Base-by-base conservation (phyloP, 2,329 filamentous ascomycete genomes). In the Aspergillus pseudotamarii region DNA sequence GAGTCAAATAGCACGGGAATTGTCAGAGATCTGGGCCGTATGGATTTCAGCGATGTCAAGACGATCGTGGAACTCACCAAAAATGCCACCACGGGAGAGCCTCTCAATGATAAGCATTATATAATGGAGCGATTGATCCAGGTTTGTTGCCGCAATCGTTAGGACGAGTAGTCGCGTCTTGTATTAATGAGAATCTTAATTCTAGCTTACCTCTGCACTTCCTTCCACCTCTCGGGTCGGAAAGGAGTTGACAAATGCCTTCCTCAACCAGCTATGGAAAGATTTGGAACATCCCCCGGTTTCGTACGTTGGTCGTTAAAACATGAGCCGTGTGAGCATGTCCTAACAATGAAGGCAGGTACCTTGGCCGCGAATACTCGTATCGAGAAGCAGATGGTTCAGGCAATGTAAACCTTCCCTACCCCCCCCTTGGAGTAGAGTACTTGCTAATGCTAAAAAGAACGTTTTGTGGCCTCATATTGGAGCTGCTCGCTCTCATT, bases 401-500 rank as follows among this genome's bases (percentile, higher is more conserved):
- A n/a, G 73, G 77, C 61, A 81, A 81, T 69, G 76, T 78, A 72
- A 69, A 41, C 8, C 26, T 51, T 23, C 16, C 14, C 65, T 67
- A 41, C 28, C 61, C 69, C 61, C 69, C 69, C 8, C 78, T 76
- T 61, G 19, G 9, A 34, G 30, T 23, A 5, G 12, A 34, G 55
- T 12, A 2, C 34, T n/a, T 45, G 32, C 59, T 67, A 58, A 68
- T 46, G 26, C 14, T 6, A 38, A 28, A 75, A 75, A 89, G 79
- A 91, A 88, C 70, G 82, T 88, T 56, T 78, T 87, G 23, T 81
- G 85, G 68, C 89, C 90, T 3, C 81, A 87, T 58, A 79, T 92
- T 34, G 90, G 90, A 2, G 83, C 82, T 43, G 88, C 90, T 11
- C 85, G 85, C 14, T 87, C 86, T n/a, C 84, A 88, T 0, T 92